These are phyloP conservation scores for Saturnispora sekii DNA, from an alignment of 805 yeast species.

Conservation along the genomic window DNA sequence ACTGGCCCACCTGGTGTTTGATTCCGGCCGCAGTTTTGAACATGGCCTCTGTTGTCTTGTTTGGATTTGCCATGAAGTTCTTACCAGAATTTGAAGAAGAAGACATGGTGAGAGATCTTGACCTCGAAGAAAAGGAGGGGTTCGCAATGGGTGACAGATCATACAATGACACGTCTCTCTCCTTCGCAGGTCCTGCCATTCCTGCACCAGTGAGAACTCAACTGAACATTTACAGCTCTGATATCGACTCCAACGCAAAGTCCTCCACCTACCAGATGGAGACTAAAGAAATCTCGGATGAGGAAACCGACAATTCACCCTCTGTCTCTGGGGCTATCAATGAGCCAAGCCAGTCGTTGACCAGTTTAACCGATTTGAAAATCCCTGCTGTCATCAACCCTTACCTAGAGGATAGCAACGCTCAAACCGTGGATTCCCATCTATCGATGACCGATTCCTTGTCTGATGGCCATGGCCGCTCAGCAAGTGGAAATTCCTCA, in stretches of 20 bases:
- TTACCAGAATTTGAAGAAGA: constrained; percentile 8
- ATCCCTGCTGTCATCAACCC: constrained; percentile 12
- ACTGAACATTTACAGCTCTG: neutral
- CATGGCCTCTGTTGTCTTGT: constrained; percentile 41
- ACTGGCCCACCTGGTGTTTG: constrained; percentile 68
- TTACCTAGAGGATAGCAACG: neutral
- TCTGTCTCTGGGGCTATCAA: too few species aligned
- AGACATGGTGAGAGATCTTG: neutral
- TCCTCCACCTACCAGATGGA: neutral
- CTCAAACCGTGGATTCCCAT: neutral
- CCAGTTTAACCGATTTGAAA: neutral
- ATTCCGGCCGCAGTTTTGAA: constrained; percentile 56
- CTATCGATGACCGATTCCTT: neutral
- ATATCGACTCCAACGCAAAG: constrained; percentile 2
- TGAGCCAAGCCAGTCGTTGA: neutral
- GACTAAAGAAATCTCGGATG: neutral
- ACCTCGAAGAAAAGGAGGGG: neutral
- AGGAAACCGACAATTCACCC: neutral
- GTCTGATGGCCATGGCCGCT: neutral
- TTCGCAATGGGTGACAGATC: neutral
- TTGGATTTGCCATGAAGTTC: constrained; percentile 30
- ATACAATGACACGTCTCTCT: too few species aligned
- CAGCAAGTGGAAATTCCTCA: constrained; percentile 4
- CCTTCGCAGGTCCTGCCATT: neutral
- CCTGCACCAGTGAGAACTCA: neutral